A percentile compares a stretch with the other conserved stretches of the same genome.
Evolutionary conservation across 2,329 filamentous ascomycete species (phyloP).

Genomic region (Pseudogymnoascus sp.): DNA sequence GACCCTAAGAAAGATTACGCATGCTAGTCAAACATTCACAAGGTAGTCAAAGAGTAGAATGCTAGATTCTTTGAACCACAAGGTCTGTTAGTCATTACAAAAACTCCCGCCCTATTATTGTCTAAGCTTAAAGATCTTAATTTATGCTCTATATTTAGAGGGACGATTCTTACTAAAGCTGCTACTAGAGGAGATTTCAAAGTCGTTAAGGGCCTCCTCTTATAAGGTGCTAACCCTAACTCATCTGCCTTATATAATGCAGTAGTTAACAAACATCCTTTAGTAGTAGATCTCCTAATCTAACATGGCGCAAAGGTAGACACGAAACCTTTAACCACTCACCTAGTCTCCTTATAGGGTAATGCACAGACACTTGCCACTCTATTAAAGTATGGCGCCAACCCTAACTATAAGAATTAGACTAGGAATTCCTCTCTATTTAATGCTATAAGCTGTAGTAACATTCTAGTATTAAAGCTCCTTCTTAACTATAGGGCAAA

Average conservation of each 20-base stretch:
- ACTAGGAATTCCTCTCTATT: slow-evolving; percentile 4
- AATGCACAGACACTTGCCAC: slow-evolving; percentile 8
- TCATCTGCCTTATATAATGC: slow-evolving; percentile 13
- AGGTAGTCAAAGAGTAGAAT: neutral
- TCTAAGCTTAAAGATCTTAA: slow-evolving; percentile 11
- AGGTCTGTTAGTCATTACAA: neutral
- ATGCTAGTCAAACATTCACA: neutral
- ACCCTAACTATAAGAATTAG: neutral
- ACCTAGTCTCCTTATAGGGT: slow-evolving; percentile 10
- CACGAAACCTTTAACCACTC: slow-evolving; percentile 12
- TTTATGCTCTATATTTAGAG: slow-evolving; percentile 12
- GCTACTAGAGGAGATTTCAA: slow-evolving; percentile 2
- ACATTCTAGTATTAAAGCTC: slow-evolving; percentile 11
- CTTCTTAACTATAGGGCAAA: slow-evolving; percentile 13
- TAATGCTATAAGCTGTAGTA: slow-evolving; percentile 9
- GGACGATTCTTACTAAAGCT: slow-evolving; percentile 11
- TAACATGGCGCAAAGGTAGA: slow-evolving; percentile 12
- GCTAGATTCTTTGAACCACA: neutral
- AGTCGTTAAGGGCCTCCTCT: slow-evolving; percentile 7
- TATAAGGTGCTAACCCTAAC: slow-evolving; percentile 9
- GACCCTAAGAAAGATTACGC: neutral
- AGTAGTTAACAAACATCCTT: slow-evolving; percentile 1
- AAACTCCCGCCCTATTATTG: neutral
- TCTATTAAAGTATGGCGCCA: neutral
- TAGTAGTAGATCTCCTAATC: slow-evolving; percentile 13